Base-by-base conservation (phyloP, 805 yeast genomes). In the Candida takata region DNA sequence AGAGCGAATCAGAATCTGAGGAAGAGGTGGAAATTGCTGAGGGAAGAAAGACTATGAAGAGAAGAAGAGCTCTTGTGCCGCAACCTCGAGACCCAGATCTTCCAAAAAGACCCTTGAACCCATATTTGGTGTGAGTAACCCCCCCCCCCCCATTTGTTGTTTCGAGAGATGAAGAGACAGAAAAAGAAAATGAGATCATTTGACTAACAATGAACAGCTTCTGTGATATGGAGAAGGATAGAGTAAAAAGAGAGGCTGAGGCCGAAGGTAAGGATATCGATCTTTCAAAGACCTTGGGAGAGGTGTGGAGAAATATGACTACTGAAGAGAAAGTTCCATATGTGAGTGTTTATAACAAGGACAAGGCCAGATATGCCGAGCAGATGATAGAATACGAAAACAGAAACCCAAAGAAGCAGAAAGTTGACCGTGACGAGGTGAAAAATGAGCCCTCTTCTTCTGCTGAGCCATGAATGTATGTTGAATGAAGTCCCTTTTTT, bases 71-170 rank as follows among this genome's bases (percentile, higher is more conserved):
- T 10, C 41, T 48, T 51, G 53, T 33, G 5, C 34, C 43, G 4
- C 43, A 37, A 41, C 65, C 69, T 8, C 74, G 87, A 49, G 95
- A 87, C 57, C 95, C 95, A 8, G 78, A 77, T 47, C 69, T 81
- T 50, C 97, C 96, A 15, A 85, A 83, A 49, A 69, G 94, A 50
- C 95, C 96, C 6, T 80, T 92, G 4, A 88, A 87, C 57, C 95
- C 96, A 5, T 88, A 87, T 52, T 65, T 85, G 43, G 72, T 85
- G 36, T 54, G 28, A 19, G 47, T 36, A 13, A 21, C 19, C 6
- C 13, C 28, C 26, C 10, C 28, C 14, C 28, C 16, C 9, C 17
- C 8, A 26, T 26, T 13, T 13, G 28, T 9, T 10, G 3, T 17
- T 17, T 21, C n/a, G 6, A 17, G 9, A 31, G n/a, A n/a, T n/a